A percentile compares a stretch with the other conserved stretches of the same genome.
These are phyloP conservation scores for Tanacetum coccineum DNA, from an alignment of 129 eudicot genomes.

Conservation along the genomic window DNA sequence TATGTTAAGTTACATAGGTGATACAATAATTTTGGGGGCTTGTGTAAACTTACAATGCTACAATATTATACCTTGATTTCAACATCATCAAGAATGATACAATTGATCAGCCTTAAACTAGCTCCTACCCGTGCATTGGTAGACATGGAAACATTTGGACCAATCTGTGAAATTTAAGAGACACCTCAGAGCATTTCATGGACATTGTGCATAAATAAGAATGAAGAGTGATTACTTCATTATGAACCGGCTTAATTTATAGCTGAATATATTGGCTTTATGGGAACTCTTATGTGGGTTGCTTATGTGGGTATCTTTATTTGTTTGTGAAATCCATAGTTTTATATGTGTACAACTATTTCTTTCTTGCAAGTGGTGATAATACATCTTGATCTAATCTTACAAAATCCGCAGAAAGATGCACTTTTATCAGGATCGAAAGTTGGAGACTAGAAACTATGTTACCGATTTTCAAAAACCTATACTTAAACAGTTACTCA, in stretches of 20 bases:
- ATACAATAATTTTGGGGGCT: too few relatives aligned
- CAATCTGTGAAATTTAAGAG: too few relatives aligned
- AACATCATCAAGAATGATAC: too few relatives aligned
- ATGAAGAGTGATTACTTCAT: background rate
- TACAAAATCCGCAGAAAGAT: conserved; percentile 70
- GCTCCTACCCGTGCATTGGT: too few relatives aligned
- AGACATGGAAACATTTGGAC: too few relatives aligned
- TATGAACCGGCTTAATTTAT: background rate
- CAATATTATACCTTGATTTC: too few relatives aligned
- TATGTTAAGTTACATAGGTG: too few relatives aligned
- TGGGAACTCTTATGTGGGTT: background rate
- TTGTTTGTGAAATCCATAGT: conserved; percentile 95
- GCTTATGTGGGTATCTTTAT: conserved; percentile 90
- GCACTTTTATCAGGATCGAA: conserved; percentile 21
- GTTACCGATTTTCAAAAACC: background rate
- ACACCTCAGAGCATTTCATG: too few relatives aligned
- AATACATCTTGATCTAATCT: conserved; percentile 94
- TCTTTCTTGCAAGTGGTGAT: conserved; percentile 96
- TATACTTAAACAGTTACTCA: background rate
- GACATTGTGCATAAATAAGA: conserved; percentile 3
- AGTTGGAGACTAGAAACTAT: conserved; percentile 1
- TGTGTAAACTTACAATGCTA: too few relatives aligned
- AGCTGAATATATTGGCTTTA: background rate
- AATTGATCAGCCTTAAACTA: too few relatives aligned
- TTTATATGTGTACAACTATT: conserved; percentile 82